Percentiles rank a stretch among this genome's conserved stretches.
Conservation (phyloP, 2,329 filamentous ascomycete species). For the Aspergillus sp. region DNA sequence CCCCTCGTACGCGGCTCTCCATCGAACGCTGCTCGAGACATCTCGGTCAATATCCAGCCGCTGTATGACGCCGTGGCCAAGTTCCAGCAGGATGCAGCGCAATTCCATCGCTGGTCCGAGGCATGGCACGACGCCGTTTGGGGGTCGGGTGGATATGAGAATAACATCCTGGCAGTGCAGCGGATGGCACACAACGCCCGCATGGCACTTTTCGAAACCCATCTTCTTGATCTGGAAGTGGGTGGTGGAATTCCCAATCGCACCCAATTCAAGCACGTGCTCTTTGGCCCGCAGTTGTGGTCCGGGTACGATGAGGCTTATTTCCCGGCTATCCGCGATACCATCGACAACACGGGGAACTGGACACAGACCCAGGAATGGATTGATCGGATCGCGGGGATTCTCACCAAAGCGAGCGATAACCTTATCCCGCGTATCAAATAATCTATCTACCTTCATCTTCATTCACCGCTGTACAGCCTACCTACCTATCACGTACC, state of each 20-base stretch:
- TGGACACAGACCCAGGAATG: constrained; percentile 61
- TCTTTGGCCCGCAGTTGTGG: constrained; percentile 79
- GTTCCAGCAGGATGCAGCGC: constrained; percentile 51
- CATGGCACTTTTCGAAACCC: constrained; percentile 72
- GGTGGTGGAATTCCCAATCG: constrained; percentile 71
- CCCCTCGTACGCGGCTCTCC: constrained; percentile 13
- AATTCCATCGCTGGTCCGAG: constrained; percentile 68
- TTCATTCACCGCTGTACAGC: constrained; percentile 3
- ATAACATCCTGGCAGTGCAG: constrained; percentile 55
- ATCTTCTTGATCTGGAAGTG: constrained; percentile 66
- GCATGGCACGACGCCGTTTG: constrained; percentile 68
- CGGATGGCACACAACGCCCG: constrained; percentile 70
- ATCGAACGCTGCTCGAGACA: constrained; percentile 5
- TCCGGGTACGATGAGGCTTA: constrained; percentile 58
- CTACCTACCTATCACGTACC: no score
- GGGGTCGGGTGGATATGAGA: constrained; percentile 67
- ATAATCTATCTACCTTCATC: not conserved
- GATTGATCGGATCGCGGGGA: constrained; percentile 62
- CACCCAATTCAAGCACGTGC: constrained; percentile 86
- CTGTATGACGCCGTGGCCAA: constrained; percentile 56
- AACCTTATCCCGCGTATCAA: constrained; percentile 30
- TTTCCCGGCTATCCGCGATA: constrained; percentile 81
- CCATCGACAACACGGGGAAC: constrained; percentile 57
- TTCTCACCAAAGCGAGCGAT: constrained; percentile 55
- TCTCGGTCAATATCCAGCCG: constrained; percentile 47